Conservation (phyloP, 805 yeast species). For the Metschnikowia cerradonensis region DNA sequence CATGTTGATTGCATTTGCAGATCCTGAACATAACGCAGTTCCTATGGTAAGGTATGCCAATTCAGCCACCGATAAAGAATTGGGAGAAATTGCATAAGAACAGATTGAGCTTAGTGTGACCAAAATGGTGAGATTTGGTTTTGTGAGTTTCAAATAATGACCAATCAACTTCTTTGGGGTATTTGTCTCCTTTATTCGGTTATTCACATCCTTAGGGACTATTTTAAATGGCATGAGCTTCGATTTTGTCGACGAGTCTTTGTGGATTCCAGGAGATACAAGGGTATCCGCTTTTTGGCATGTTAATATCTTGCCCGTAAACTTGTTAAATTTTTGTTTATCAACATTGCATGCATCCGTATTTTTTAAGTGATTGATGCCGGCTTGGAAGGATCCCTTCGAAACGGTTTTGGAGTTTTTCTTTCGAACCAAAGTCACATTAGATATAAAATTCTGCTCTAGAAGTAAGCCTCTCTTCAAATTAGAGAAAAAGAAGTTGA, state of each 20-base stretch:
- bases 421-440: slow-evolving; percentile 21
- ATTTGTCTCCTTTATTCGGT: slow-evolving; percentile 12
- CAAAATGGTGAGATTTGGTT: slow-evolving; percentile 81
- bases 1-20: slow-evolving; percentile 97
- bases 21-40: slow-evolving; percentile 81
- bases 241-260: neutral
- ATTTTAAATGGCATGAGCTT: slow-evolving; percentile 55
- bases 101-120: slow-evolving; percentile 91
- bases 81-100: slow-evolving; percentile 88
- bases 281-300: slow-evolving; percentile 40
- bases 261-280: neutral
- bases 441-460: slow-evolving; percentile 34
- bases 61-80: slow-evolving; percentile 67
- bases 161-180: slow-evolving; percentile 22
- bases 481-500: slow-evolving; percentile 37
- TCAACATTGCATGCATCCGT: slow-evolving; percentile 9
- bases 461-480: slow-evolving; percentile 26
- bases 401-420: neutral
- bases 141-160: slow-evolving; percentile 79
- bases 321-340: slow-evolving; percentile 24
- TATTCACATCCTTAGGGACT: slow-evolving; percentile 30
- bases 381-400: neutral
- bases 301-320: slow-evolving; percentile 41
- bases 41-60: slow-evolving; percentile 75
- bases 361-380: neutral